These are phyloP conservation scores for Gilbertella persicaria DNA, from an alignment of 371 early-diverging fungal genomes.

Conservation along the genomic window DNA sequence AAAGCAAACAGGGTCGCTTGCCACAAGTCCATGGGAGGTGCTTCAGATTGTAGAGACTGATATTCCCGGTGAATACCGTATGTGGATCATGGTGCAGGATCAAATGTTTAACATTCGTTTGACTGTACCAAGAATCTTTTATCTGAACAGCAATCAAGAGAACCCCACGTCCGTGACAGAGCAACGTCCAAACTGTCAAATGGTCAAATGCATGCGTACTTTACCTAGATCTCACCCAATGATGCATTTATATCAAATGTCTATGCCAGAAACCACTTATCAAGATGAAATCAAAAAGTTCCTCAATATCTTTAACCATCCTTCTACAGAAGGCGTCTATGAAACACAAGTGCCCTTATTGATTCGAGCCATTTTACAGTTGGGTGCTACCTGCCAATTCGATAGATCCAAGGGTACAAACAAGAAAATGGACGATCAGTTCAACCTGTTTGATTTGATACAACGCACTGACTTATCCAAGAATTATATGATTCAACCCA, in stretches of 20 bases:
- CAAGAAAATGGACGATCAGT: conserved; percentile 38
- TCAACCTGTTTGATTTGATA: conserved; percentile 48
- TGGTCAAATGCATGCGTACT: conserved; percentile 43
- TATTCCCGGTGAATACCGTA: conserved; percentile 77
- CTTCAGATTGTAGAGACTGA: conserved; percentile 85
- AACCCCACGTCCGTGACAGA: conserved; percentile 35
- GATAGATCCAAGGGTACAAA: conserved; percentile 23
- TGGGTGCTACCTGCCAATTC: conserved; percentile 65
- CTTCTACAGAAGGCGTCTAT: conserved; percentile 90
- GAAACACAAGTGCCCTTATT: conserved; percentile 84
- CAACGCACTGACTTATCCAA: conserved; percentile 28
- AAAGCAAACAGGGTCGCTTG: conserved; percentile 57
- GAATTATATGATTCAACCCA: conserved; percentile 45
- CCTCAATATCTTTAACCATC: conserved; percentile 80
- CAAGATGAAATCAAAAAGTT: conserved; percentile 70
- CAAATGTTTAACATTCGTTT: conserved; percentile 72
- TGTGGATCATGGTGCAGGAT: conserved; percentile 81
- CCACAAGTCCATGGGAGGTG: conserved; percentile 77
- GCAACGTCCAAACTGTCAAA: conserved; percentile 27
- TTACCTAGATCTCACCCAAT: conserved; percentile 71
- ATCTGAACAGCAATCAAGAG: conserved; percentile 76
- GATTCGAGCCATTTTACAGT: conserved; percentile 76
- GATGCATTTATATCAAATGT: conserved; percentile 74
- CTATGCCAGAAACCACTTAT: conserved; percentile 80
- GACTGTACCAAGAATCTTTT: conserved; percentile 82